Evolutionary conservation across 805 yeast species (phyloP).

Genomic region (Yarrowia keelungensis): DNA sequence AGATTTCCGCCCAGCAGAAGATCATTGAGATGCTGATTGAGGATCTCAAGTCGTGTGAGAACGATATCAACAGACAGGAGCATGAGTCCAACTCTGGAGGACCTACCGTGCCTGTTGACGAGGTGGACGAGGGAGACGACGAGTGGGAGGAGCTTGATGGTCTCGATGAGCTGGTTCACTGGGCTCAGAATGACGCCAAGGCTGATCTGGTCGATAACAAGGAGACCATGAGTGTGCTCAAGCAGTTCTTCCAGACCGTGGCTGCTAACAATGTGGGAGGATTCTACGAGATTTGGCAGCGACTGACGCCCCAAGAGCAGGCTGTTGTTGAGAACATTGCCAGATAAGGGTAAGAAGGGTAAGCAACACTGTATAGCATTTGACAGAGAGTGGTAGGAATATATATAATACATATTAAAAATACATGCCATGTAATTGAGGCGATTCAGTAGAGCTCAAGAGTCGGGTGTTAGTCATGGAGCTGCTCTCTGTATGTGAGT

Average conservation of each 20-base stretch:
- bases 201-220: conserved; percentile 18
- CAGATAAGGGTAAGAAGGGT: not conserved
- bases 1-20: conserved; percentile 71
- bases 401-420: no score
- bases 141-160: conserved; percentile 51
- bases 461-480: no score
- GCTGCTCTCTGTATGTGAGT: no score
- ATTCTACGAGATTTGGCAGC: conserved; percentile 38
- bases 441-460: no score
- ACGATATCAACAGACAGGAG: conserved; percentile 49
- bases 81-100: conserved; percentile 40
- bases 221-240: conserved; percentile 27
- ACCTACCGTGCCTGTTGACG: conserved; percentile 32
- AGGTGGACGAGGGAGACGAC: conserved; percentile 49
- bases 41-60: conserved; percentile 71
- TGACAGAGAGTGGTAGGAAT: no score
- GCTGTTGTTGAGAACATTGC: conserved; percentile 27
- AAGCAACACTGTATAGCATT: no score
- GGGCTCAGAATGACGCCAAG: conserved; percentile 39
- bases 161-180: conserved; percentile 44
- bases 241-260: conserved; percentile 41
- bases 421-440: no score
- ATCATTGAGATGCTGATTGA: conserved; percentile 72
- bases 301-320: conserved; percentile 7
- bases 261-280: conserved; percentile 40